Base-by-base conservation (phyloP, 768 basidiomycete genomes). In the Pisolithus orientalis region DNA sequence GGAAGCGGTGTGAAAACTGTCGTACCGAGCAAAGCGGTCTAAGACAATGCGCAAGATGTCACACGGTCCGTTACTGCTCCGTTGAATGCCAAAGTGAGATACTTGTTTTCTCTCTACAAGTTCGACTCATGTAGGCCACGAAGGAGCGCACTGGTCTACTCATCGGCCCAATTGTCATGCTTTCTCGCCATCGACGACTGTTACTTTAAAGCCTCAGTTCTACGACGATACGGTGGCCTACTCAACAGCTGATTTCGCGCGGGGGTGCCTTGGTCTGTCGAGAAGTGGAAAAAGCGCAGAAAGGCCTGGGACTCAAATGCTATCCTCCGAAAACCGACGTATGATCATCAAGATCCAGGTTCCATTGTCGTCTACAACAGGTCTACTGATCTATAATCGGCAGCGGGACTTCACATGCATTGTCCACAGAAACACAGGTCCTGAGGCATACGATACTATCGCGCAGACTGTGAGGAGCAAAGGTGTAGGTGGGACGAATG, bases 311-410 rank as follows among this genome's bases (percentile, higher is more conserved):
- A 53, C 62, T 16, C 66, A 64, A 44, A 61, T 66, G 6, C 48
- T 54, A 6, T 39, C 51, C 6, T 8, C 17, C 0, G 64, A 62
- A 24, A 62, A 64, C 51, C 79, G 79, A 64, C 62, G 60, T 37
- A 62, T 80, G 55, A 63, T 80, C 47, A 69, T 84, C 67, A 84
- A 84, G 63, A 68, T 81, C 0, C 81, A 84, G 57, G 66, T 79
- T 0, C 76, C 80, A 0, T 65, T 65, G 44, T 53, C 51, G 38
- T 47, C 51, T 1, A 13, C 1, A 6, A 10, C 34, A 21, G 54
- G 66, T 50, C 53, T 79, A 21, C 57, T 75, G 32, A 70, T 83
- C 27, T 84, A 82, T 56, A 77, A 72, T 45, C 77, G 77, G 63
- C 81, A 77, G 57, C 68, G 77, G 8, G 73, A 81, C 50, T 76